phyloP scores from a whole-genome alignment of 139 green algal species.

The Picochlorum costavermella region DNA sequence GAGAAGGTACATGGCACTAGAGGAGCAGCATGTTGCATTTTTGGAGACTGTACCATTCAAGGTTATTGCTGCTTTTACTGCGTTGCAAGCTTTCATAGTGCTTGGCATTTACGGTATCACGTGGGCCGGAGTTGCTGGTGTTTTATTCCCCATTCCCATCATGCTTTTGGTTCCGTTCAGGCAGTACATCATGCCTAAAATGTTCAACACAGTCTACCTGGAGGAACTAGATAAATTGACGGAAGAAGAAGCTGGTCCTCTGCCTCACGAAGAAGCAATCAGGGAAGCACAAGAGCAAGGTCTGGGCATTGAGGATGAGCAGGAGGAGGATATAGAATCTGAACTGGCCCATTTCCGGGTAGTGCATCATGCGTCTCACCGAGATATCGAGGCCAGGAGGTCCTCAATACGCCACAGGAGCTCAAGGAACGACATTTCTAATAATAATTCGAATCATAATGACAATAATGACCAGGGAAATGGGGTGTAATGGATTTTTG shows the following conservation, averaged over 20 bases:
- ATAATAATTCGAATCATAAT: too few relatives aligned
- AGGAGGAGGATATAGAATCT: conserved; percentile 3
- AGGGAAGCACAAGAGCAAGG: background rate
- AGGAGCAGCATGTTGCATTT: conserved; percentile 45
- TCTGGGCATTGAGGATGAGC: conserved; percentile 1
- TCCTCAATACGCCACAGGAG: too few relatives aligned
- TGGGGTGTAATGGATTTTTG: too few relatives aligned
- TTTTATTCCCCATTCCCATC: conserved; percentile 77
- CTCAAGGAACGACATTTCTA: too few relatives aligned
- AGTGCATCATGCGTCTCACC: background rate
- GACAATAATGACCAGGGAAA: too few relatives aligned
- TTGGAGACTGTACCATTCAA: conserved; percentile 55
- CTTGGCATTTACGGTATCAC: conserved; percentile 52
- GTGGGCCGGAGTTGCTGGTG: conserved; percentile 32
- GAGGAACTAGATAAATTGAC: conserved; percentile 50
- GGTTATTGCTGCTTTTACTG: conserved; percentile 58
- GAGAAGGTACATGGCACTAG: conserved; percentile 20
- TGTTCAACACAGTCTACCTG: conserved; percentile 43
- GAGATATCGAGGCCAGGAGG: too few relatives aligned
- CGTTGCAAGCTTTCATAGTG: conserved; percentile 47
- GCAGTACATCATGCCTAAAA: conserved; percentile 50
- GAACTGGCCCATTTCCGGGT: conserved; percentile 7
- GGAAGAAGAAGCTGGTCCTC: conserved; percentile 45
- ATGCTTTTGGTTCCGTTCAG: conserved; percentile 69
- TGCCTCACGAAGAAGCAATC: conserved; percentile 14